phyloP scores from a whole-genome alignment of 441 rosid species.

The Erysimum cheiri region DNA sequence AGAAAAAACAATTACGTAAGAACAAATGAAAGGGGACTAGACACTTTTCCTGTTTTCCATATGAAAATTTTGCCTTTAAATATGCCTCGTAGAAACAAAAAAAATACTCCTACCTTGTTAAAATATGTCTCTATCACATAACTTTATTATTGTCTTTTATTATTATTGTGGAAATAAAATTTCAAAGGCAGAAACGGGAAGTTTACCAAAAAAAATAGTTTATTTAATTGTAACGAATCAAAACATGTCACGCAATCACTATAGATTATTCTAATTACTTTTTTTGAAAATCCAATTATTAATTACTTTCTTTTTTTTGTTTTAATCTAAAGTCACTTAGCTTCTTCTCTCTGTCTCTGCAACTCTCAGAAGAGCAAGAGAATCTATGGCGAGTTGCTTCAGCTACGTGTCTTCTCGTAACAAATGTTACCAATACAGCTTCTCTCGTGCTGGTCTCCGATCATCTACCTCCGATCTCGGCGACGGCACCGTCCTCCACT shows the following conservation, averaged over 20 bases:
- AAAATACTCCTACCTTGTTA: background rate
- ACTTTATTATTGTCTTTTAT: too few relatives aligned
- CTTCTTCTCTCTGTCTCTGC: background rate
- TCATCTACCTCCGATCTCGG: conserved; percentile 28
- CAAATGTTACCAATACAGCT: conserved; percentile 26
- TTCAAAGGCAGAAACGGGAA: conserved; percentile 6
- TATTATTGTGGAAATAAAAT: background rate
- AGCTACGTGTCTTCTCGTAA: conserved; percentile 25
- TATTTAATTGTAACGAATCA: conserved; percentile 17
- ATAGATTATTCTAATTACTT: background rate
- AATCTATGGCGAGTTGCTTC: conserved; percentile 24
- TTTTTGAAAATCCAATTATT: background rate
- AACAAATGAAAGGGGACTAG: background rate
- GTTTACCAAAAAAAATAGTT: background rate
- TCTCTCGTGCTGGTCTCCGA: conserved; percentile 26
- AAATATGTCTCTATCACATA: background rate
- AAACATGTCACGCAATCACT: conserved; percentile 29
- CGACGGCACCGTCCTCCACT: conserved; percentile 21
- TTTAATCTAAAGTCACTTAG: background rate
- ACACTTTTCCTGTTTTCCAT: background rate
- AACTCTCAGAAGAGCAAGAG: background rate
- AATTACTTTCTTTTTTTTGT: background rate
- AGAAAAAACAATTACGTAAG: background rate
- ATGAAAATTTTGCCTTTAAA: background rate
- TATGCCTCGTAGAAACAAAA: background rate